A percentile compares a stretch with the other conserved stretches of the same genome.
These are phyloP conservation scores for Lachnellula willkommii DNA, from an alignment of 2,329 filamentous ascomycete species.

Conservation along the genomic window DNA sequence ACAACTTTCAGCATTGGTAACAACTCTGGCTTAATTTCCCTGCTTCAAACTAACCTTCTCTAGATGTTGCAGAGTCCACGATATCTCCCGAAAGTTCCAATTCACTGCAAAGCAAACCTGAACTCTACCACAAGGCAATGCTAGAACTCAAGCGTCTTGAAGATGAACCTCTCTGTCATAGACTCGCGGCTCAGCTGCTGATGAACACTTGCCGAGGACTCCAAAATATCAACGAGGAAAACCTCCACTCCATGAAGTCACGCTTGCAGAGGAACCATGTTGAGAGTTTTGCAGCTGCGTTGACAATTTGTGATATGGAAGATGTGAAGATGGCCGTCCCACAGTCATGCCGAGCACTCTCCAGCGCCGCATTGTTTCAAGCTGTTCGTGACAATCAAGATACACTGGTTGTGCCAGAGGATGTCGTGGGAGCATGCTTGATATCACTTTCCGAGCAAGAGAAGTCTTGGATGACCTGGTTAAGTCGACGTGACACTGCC, in stretches of 20 bases:
- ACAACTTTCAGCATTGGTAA: neutral
- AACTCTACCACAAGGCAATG: slow-evolving; percentile 30
- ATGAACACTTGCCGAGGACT: slow-evolving; percentile 31
- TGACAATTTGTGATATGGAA: slow-evolving; percentile 58
- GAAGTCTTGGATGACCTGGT: slow-evolving; percentile 61
- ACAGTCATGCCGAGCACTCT: slow-evolving; percentile 44
- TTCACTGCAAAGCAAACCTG: slow-evolving; percentile 17
- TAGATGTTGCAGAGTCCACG: neutral
- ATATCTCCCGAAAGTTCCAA: neutral
- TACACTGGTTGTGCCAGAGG: slow-evolving; percentile 23
- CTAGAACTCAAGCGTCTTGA: slow-evolving; percentile 28
- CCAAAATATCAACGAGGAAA: slow-evolving; percentile 25
- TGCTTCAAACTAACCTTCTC: neutral
- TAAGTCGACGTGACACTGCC: slow-evolving; percentile 56
- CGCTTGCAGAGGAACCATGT: slow-evolving; percentile 40
- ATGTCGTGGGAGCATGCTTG: slow-evolving; percentile 45
- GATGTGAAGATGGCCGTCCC: slow-evolving; percentile 48
- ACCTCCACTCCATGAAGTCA: slow-evolving; percentile 25
- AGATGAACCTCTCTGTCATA: slow-evolving; percentile 31
- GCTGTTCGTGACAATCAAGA: slow-evolving; percentile 34
- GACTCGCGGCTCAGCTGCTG: slow-evolving; percentile 30
- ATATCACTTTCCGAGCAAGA: slow-evolving; percentile 47
- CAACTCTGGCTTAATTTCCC: neutral
- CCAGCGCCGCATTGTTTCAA: slow-evolving; percentile 26
- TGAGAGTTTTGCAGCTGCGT: slow-evolving; percentile 54